Conservation (phyloP, 129 eudicot species). For the Arctium lappa region DNA sequence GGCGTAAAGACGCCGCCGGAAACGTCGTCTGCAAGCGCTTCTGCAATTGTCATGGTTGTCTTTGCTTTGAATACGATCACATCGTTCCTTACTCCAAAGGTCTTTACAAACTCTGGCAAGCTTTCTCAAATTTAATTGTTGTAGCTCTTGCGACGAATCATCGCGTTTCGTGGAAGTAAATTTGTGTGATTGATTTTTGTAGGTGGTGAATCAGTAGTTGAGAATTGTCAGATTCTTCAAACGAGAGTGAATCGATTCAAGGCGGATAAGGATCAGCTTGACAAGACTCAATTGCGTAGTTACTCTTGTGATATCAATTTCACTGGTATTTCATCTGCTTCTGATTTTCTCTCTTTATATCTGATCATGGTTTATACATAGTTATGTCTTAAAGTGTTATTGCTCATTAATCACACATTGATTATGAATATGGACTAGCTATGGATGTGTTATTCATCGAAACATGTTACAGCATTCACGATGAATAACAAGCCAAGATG, state of each 20-base stretch:
- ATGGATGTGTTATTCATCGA: too few relatives aligned
- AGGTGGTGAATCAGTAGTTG: constrained; percentile 92
- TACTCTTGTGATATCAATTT: constrained; percentile 87
- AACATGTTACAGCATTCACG: too few relatives aligned
- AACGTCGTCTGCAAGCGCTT: constrained; percentile 92
- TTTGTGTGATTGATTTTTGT: constrained; percentile 21
- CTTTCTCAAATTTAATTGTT: neutral
- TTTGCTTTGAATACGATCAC: constrained; percentile 97
- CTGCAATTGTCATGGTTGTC: constrained; percentile 86
- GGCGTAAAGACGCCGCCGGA: constrained; percentile 96
- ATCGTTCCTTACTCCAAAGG: constrained; percentile 95
- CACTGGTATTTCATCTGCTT: constrained; percentile 48
- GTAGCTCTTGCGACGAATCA: neutral
- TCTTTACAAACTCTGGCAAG: constrained; percentile 15
- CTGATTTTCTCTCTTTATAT: neutral
- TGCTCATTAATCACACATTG: too few relatives aligned
- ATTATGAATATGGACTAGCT: too few relatives aligned
- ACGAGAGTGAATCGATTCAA: constrained; percentile 83
- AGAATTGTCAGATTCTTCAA: constrained; percentile 92
- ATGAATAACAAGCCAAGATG: too few relatives aligned
- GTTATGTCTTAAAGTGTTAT: too few relatives aligned
- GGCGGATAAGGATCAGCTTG: constrained; percentile 66
- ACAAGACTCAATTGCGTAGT: constrained; percentile 46
- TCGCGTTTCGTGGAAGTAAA: neutral
- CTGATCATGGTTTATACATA: too few relatives aligned